Conservation (phyloP, 495 filamentous ascomycete genomes). For the Aspergillus conjunctus region DNA sequence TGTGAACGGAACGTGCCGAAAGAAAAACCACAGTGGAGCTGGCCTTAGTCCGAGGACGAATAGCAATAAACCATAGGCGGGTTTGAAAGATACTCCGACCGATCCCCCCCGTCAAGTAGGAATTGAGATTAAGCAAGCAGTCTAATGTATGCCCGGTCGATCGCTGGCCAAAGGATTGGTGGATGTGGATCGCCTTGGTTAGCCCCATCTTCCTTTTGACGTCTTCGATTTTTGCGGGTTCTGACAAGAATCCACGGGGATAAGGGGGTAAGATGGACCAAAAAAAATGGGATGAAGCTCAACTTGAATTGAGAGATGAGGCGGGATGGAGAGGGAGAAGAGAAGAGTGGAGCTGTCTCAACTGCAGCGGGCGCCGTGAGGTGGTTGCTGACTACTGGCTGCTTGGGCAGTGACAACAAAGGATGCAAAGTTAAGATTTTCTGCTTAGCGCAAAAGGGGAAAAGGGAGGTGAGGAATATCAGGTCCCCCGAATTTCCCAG, state of each 20-base stretch:
- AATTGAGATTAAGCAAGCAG: conserved; percentile 13
- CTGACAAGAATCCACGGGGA: background rate
- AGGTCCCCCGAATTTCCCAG: too few species aligned
- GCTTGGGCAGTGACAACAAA: too few species aligned
- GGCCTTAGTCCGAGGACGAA: conserved; percentile 3
- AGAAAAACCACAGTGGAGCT: conserved; percentile 1
- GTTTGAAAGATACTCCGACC: conserved; percentile 1
- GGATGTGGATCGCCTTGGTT: conserved; percentile 18
- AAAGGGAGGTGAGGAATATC: too few species aligned
- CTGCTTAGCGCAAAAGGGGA: too few species aligned
- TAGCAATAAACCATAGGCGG: background rate
- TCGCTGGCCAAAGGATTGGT: conserved; percentile 18
- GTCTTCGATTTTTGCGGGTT: background rate
- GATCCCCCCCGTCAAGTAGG: background rate
- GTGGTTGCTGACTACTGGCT: too few species aligned
- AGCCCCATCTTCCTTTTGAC: conserved; percentile 19
- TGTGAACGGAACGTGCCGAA: conserved; percentile 19
- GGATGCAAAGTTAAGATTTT: too few species aligned
- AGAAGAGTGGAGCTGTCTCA: too few species aligned
- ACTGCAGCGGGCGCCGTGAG: too few species aligned
- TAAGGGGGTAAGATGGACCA: background rate
- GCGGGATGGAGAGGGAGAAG: too few species aligned
- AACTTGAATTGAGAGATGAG: too few species aligned
- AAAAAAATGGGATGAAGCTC: too few species aligned
- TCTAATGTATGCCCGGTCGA: conserved; percentile 24